Evolutionary conservation across 176 grass and related monocot species (phyloP).

Genomic region (Miscanthus lutarioriparius): DNA sequence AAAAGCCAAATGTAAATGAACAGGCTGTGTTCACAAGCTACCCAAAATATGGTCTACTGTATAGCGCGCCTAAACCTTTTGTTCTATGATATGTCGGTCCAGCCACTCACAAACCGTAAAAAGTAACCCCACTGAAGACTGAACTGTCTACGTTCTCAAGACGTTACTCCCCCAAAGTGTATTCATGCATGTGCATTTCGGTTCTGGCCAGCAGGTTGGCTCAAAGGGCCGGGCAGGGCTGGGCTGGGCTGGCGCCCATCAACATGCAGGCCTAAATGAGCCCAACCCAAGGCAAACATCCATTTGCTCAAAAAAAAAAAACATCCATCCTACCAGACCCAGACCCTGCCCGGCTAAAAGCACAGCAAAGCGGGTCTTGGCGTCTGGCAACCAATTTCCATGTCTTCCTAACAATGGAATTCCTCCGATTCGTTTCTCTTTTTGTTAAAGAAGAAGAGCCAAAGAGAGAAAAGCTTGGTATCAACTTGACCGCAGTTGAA

Average conservation of each 20-base stretch:
- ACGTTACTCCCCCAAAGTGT: background rate
- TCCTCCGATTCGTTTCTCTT: background rate
- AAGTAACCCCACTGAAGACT: background rate
- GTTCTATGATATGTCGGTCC: background rate
- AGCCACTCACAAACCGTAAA: background rate
- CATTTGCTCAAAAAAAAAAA: too few relatives aligned
- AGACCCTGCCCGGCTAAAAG: too few relatives aligned
- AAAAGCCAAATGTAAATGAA: too few relatives aligned
- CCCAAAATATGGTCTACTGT: background rate
- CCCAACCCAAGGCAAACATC: background rate
- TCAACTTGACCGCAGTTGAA: conserved; percentile 23
- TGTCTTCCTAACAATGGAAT: background rate
- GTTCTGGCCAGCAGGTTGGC: background rate
- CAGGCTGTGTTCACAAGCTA: background rate
- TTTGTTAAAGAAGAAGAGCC: background rate
- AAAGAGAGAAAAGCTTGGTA: background rate
- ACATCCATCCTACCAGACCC: too few relatives aligned
- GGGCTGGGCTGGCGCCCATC: background rate
- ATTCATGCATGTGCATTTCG: background rate
- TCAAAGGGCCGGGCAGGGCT: background rate
- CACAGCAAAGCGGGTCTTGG: background rate
- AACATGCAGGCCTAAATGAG: background rate
- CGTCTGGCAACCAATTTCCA: conserved; percentile 1
- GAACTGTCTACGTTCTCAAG: background rate
- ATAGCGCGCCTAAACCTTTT: background rate